Conservation (phyloP, 2,329 filamentous ascomycete genomes). For the Herpotrichia juniperi region DNA sequence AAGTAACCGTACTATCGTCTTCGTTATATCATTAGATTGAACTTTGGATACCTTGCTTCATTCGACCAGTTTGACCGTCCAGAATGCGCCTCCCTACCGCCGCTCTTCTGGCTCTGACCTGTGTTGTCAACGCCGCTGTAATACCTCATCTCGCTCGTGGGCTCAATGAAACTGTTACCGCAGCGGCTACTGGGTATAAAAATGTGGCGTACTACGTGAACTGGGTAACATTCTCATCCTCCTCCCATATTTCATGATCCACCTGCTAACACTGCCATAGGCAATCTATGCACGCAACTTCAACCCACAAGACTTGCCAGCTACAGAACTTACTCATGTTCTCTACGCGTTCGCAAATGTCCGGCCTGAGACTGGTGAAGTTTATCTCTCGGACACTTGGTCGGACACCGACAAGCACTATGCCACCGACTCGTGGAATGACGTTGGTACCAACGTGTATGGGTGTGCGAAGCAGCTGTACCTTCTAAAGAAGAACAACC, state of each 20-base stretch:
- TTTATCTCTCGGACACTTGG: conserved; percentile 46
- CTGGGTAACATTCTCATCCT: conserved; percentile 31
- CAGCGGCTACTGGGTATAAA: conserved; percentile 35
- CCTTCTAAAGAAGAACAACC: conserved; percentile 43
- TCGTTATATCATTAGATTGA: conserved; percentile 13
- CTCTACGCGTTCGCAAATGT: conserved; percentile 49
- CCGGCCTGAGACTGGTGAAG: conserved; percentile 42
- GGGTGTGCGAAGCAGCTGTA: conserved; percentile 46
- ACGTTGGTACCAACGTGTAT: conserved; percentile 46
- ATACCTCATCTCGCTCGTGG: conserved; percentile 25
- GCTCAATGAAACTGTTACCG: conserved; percentile 14
- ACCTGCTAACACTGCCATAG: conserved; percentile 18
- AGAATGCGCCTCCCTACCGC: conserved; percentile 29
- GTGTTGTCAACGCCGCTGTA: conserved; percentile 24
- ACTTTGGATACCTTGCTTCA: conserved; percentile 1
- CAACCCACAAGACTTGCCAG: conserved; percentile 43
- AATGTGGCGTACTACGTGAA: conserved; percentile 48
- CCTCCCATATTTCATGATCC: background rate
- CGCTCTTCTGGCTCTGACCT: conserved; percentile 26
- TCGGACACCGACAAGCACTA: conserved; percentile 48
- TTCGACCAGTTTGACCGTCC: conserved; percentile 6
- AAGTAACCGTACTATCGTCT: conserved; percentile 19
- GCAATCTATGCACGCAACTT: conserved; percentile 46
- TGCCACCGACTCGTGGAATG: conserved; percentile 45
- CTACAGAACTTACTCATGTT: conserved; percentile 41